Conservation (phyloP, 2,329 filamentous ascomycete species). For the Aspergillus novoparasiticus region DNA sequence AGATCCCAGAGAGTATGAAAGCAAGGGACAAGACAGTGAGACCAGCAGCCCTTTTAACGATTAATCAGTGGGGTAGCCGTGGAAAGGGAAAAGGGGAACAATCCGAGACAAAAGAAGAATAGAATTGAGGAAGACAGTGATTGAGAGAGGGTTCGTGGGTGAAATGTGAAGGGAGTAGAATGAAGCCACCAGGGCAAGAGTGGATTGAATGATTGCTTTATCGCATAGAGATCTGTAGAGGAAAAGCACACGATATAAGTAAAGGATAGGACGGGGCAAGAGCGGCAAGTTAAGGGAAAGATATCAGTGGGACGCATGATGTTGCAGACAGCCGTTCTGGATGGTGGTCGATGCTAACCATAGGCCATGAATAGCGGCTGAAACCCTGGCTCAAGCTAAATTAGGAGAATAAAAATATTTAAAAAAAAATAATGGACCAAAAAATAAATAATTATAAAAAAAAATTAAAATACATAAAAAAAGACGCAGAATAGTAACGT, state of each 20-base stretch:
- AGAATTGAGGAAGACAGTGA: conserved; percentile 10
- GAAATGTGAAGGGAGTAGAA: background rate
- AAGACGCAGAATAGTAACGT: background rate
- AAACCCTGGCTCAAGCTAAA: conserved; percentile 20
- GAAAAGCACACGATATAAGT: conserved; percentile 3
- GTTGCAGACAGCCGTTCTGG: conserved; percentile 24
- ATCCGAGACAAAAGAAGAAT: conserved; percentile 19
- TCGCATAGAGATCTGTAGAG: background rate
- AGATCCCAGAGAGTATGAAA: background rate
- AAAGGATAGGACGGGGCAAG: conserved; percentile 14
- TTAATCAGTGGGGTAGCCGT: background rate
- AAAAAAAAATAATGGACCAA: background rate
- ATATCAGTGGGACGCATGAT: conserved; percentile 18
- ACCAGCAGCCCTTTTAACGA: background rate
- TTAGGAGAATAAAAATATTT: background rate
- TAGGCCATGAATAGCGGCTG: conserved; percentile 21
- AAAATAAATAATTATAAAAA: background rate
- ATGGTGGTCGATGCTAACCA: conserved; percentile 12
- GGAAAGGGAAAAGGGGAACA: background rate
- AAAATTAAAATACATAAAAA: background rate
- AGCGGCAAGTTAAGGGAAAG: conserved; percentile 19
- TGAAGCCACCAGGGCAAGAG: conserved; percentile 1
- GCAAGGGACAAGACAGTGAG: background rate
- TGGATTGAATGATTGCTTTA: conserved; percentile 11
- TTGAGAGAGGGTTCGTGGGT: background rate